phyloP scores from a whole-genome alignment of 257 asterid genomes.

The Rehmannia glutinosa region DNA sequence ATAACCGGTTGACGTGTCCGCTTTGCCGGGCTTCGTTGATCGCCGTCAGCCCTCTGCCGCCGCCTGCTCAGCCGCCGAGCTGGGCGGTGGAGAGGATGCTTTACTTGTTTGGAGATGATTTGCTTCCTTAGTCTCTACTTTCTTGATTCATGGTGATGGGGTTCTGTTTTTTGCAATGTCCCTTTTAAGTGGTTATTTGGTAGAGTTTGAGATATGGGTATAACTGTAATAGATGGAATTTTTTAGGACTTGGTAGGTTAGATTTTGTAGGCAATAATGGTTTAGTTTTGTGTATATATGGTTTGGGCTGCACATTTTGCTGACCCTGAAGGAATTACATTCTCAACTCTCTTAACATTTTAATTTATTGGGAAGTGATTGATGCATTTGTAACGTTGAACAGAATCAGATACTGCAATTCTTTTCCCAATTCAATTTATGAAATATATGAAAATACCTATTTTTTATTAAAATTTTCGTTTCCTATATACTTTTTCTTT shows the following conservation, averaged over 20 bases:
- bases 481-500: too few species aligned
- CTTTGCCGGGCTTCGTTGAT: slow-evolving; percentile 59
- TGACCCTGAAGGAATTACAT: slow-evolving; percentile 14
- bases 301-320: slow-evolving; percentile 29
- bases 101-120: slow-evolving; percentile 78
- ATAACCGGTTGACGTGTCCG: slow-evolving; percentile 54
- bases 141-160: neutral
- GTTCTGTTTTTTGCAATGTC: slow-evolving; percentile 17
- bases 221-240: too few species aligned
- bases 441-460: too few species aligned
- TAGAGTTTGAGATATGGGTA: neutral
- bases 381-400: slow-evolving; percentile 16
- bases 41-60: slow-evolving; percentile 12
- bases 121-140: slow-evolving; percentile 33
- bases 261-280: too few species aligned
- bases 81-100: slow-evolving; percentile 83
- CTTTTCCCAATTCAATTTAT: slow-evolving; percentile 10
- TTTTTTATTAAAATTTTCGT: too few species aligned
- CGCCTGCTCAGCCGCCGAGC: slow-evolving; percentile 39
- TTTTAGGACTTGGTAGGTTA: too few species aligned
- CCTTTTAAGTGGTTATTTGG: neutral
- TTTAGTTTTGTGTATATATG: too few species aligned
- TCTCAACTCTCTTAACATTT: neutral
- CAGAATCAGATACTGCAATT: slow-evolving; percentile 19
- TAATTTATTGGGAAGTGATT: slow-evolving; percentile 16